A percentile compares a stretch with the other conserved stretches of the same genome.
phyloP scores from a whole-genome alignment of 257 asterid genomes.

The Rhazya stricta region DNA sequence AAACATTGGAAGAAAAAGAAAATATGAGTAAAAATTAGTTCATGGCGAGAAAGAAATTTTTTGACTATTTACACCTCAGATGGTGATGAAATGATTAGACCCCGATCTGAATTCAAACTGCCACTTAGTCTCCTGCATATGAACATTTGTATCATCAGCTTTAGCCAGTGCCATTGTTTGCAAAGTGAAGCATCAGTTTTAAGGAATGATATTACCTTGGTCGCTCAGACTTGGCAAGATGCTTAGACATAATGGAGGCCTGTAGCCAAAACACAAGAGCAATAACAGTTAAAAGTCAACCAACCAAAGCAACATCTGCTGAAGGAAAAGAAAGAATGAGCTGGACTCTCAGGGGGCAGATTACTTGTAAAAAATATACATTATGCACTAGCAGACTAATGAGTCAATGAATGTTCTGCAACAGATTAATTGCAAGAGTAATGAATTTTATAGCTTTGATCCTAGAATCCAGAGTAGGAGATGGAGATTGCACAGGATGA shows the following conservation, averaged over 20 bases:
- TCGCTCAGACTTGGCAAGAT: conserved; percentile 47
- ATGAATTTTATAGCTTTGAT: background rate
- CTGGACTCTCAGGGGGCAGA: background rate
- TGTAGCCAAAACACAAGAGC: conserved; percentile 27
- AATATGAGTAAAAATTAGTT: background rate
- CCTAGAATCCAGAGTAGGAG: background rate
- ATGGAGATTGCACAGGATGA: background rate
- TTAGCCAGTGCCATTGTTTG: background rate
- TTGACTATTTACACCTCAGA: conserved; percentile 36
- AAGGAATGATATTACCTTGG: conserved; percentile 52
- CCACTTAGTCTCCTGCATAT: conserved; percentile 68
- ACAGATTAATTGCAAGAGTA: background rate
- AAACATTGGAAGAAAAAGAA: background rate
- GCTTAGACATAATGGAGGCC: conserved; percentile 80
- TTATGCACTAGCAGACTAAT: background rate
- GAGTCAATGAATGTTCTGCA: background rate
- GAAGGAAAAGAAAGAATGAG: background rate
- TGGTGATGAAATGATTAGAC: conserved; percentile 36
- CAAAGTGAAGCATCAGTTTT: background rate
- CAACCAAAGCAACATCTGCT: background rate
- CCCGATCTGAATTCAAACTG: conserved; percentile 47
- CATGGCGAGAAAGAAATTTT: conserved; percentile 10
- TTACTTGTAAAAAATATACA: background rate
- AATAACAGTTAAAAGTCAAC: background rate
- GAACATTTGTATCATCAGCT: background rate